Base-by-base conservation (phyloP, 345 rosid species). In the Salix purpurea region DNA sequence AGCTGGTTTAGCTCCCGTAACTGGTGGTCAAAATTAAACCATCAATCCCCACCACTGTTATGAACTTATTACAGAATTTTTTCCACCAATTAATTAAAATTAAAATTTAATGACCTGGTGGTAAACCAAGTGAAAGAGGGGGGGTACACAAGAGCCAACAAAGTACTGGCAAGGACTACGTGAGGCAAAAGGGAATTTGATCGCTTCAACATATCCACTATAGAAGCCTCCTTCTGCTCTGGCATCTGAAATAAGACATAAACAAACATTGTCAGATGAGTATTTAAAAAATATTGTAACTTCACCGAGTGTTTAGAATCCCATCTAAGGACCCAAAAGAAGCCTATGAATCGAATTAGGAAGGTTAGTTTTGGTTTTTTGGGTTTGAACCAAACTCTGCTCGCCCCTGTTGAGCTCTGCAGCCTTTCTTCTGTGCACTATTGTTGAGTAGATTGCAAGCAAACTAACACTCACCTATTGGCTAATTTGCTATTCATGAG, bases 111-210 rank as follows among this genome's bases (percentile, higher is more conserved):
- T 28, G 50, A 95, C 98, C 94, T 95, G 87, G 85, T 88, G 8
- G 98, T 95, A 81, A 93, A 95, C 98, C 99, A 95, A 14, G 98
- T 73, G 90, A 95, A 95, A 61, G 99, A 90, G 15, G 99, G 99
- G 4, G 98, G 98, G 84, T 84, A 93, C 48, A 90, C 73, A 79
- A 95, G 93, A 86, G 99, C 99, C 88, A 93, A 76, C 60, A 93
- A 10, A 16, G 99, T 90, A 85, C 97, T 93, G 32, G 91, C 97
- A 66, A 93, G 88, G 60, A 95, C 93, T 18, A 87, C 92, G 74
- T 95, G 94, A 82, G 99, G 98, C 83, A 95, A 85, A 67, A 91
- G 71, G 15, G 93, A 86, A 83, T 93, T 93, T 50, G 98, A 86
- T 48, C 89, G 86, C 90, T 89, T 88, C 84, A 95, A 78, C 79